Percentiles rank a stretch among this genome's conserved stretches.
phyloP scores from a whole-genome alignment of 345 rosid species.

The Passiflora organensis region DNA sequence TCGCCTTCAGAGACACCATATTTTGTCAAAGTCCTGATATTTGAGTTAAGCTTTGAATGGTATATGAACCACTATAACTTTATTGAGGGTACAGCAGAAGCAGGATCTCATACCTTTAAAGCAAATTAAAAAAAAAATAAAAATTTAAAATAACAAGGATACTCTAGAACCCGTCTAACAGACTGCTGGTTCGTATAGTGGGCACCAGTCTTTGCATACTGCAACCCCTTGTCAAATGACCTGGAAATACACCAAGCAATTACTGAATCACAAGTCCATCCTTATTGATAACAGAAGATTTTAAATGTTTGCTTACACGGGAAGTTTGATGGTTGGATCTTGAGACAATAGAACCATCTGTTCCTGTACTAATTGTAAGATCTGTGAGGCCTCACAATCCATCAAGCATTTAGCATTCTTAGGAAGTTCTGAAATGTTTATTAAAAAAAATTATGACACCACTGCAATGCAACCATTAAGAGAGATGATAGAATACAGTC shows the following conservation, averaged over 20 bases:
- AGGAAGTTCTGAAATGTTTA: conserved; percentile 57
- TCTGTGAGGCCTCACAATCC: conserved; percentile 79
- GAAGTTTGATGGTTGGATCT: conserved; percentile 76
- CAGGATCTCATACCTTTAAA: neutral
- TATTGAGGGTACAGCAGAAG: neutral
- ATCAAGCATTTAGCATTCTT: conserved; percentile 60
- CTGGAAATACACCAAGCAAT: conserved; percentile 35
- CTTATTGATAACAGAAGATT: conserved; percentile 3
- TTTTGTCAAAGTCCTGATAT: conserved; percentile 43
- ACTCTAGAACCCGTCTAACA: conserved; percentile 65
- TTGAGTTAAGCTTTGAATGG: conserved; percentile 39
- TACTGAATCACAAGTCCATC: conserved; percentile 13
- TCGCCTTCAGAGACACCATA: conserved; percentile 68
- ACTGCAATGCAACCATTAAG: no score
- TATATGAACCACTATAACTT: conserved; percentile 10
- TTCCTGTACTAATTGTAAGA: conserved; percentile 70
- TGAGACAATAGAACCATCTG: conserved; percentile 65
- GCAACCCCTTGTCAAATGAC: conserved; percentile 65
- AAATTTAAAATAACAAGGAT: conserved; percentile 39
- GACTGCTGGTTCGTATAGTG: conserved; percentile 54
- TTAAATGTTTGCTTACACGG: conserved; percentile 45
- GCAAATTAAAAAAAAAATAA: conserved; percentile 5
- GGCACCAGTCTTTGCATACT: conserved; percentile 42
- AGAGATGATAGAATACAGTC: no score
- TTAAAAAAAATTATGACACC: neutral